Percentiles rank a stretch among this genome's conserved stretches.
Evolutionary conservation across 768 basidiomycete species (phyloP).

Genomic region (Podaxis sp.): DNA sequence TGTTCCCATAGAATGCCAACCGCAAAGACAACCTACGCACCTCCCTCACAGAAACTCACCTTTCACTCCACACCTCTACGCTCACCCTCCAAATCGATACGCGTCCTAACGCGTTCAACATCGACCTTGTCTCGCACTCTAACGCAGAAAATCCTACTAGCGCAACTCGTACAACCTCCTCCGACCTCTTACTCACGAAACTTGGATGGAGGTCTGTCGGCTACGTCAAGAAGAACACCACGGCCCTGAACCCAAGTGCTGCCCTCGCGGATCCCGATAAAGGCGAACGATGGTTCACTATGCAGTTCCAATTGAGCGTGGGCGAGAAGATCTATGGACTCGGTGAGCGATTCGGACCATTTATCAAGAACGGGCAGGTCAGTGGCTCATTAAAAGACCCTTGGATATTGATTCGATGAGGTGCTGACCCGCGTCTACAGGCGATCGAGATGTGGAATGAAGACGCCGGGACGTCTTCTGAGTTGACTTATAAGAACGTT

Average conservation of each 20-base stretch:
- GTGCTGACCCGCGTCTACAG: conserved; percentile 13
- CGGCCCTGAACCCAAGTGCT: conserved; percentile 18
- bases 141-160: conserved; percentile 23
- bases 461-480: conserved; percentile 43
- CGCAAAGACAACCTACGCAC: conserved; percentile 21
- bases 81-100: conserved; percentile 29
- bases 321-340: conserved; percentile 48
- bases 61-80: conserved; percentile 24
- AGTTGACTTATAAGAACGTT: conserved; percentile 34
- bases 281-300: conserved; percentile 31
- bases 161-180: conserved; percentile 13
- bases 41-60: conserved; percentile 22
- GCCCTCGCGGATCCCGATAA: conserved; percentile 24
- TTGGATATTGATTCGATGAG: not conserved
- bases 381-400: not conserved
- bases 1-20: not conserved
- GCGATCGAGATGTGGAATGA: conserved; percentile 43
- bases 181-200: conserved; percentile 28
- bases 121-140: conserved; percentile 26
- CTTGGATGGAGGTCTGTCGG: conserved; percentile 32
- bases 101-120: conserved; percentile 26
- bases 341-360: conserved; percentile 46
- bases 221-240: conserved; percentile 27
- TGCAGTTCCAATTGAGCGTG: conserved; percentile 35
- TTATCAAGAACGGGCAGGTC: conserved; percentile 46